Percentiles rank a stretch among this genome's conserved stretches.
phyloP scores from a whole-genome alignment of 2,329 filamentous ascomycete genomes.

The Aspergillus oerlinghausenensis region DNA sequence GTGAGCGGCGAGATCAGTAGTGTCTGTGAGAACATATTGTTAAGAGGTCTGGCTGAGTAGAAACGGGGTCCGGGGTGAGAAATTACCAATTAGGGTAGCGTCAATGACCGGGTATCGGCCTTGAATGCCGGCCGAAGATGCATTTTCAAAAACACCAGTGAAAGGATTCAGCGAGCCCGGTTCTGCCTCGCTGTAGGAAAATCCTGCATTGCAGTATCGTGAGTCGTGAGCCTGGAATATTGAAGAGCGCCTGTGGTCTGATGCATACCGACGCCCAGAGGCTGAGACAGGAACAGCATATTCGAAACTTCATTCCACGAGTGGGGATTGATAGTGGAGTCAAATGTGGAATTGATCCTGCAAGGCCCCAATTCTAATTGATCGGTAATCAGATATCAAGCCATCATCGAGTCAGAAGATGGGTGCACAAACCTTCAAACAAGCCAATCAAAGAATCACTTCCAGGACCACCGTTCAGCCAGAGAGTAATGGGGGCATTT shows the following conservation, averaged over 20 bases:
- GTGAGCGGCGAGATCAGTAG: conserved; percentile 53
- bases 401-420: too few relatives aligned
- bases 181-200: conserved; percentile 32
- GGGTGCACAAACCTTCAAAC: conserved; percentile 31
- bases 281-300: conserved; percentile 59
- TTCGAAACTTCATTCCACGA: conserved; percentile 58
- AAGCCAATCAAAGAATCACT: conserved; percentile 41
- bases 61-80: neutral
- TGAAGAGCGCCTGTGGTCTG: neutral
- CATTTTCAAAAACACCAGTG: conserved; percentile 45
- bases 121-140: conserved; percentile 38
- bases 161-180: conserved; percentile 40
- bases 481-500: conserved; percentile 39
- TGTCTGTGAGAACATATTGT: conserved; percentile 35
- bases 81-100: conserved; percentile 40
- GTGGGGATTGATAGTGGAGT: conserved; percentile 52
- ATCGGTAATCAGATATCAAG: conserved; percentile 10
- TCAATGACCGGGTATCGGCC: conserved; percentile 50
- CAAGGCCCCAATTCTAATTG: conserved; percentile 40
- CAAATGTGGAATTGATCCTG: conserved; percentile 41
- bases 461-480: conserved; percentile 42
- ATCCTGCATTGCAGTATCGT: conserved; percentile 18
- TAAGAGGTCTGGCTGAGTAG: neutral
- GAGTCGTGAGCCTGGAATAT: neutral
- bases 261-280: conserved; percentile 49